Evolutionary conservation across 2,329 filamentous ascomycete species (phyloP), one percentile per base, ranked within the genome.

Genomic region (Xylaria polymorpha): DNA sequence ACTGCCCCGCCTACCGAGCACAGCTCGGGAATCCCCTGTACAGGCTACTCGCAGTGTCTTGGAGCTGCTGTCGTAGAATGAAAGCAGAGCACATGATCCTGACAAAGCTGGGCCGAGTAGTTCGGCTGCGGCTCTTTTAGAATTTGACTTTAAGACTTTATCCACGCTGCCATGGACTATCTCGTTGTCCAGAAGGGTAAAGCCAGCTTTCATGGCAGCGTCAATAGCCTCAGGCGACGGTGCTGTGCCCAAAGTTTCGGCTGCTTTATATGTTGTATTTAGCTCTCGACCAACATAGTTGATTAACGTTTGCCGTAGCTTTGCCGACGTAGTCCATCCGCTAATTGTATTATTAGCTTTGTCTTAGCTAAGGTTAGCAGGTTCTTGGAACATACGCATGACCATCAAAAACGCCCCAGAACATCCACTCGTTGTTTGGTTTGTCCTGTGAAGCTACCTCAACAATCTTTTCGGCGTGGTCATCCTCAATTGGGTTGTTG

Each of bases 371-470:
- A 25, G 7, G 29, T 20, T 10, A 51, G 6, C 22, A 32, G 9
- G 43, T 46, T 37, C 32, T 37, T 63, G 14, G 32, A 69, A 87
- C 88, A 81, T 84, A 95, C 93, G 93, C 93, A 81, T 99, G 96
- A 0, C 96, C 96, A 78, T 99, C 96, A 80, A 98, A 99, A 20
- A 99, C 94, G 67, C 94, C 96, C 96, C 97, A 99, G 80, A 99
- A 99, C 94, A 98, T 98, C 96, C 96, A 99, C 81, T 99, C 97
- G 70, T 88, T 93, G 68, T 85, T 89, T 20, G 85, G 73, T 18
- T 86, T 79, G 41, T 79, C 75, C 25, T 77, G 75, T 82, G 87
- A 86, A 4, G 93, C 92, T 9, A 98, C 89, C 80, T 98, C 93
- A 56, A 99, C 94, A 76, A 98, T 98, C 86, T 97, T 97, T 83